A percentile compares a stretch with the other conserved stretches of the same genome.
Evolutionary conservation across 2,329 filamentous ascomycete genomes (phyloP).

Genomic region (Massarina eburnea): DNA sequence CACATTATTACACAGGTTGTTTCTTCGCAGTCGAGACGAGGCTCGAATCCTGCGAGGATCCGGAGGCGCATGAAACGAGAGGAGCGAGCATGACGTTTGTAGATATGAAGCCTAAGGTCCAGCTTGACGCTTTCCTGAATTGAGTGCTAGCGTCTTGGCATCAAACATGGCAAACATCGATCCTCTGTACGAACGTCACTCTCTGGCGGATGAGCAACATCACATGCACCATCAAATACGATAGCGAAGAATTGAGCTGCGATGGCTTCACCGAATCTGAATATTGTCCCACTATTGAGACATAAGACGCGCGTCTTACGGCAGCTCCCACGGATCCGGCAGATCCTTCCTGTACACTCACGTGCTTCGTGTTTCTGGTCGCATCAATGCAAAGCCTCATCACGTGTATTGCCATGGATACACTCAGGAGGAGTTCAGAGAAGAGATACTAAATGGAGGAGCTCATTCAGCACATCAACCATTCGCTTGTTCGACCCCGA

Average conservation of each 20-base stretch:
- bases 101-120: not conserved
- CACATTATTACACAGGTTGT: not conserved
- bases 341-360: conserved; percentile 26
- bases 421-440: not conserved
- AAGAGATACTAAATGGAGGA: conserved; percentile 1
- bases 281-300: conserved; percentile 11
- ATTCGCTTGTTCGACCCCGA: conserved; percentile 10
- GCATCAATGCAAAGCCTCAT: not conserved
- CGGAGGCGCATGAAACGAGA: conserved; percentile 1
- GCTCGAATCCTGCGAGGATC: not conserved
- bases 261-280: conserved; percentile 12
- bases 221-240: conserved; percentile 11
- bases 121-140: not conserved
- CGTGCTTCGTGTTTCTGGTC: conserved; percentile 33
- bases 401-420: not conserved
- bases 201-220: conserved; percentile 3
- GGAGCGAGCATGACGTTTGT: not conserved
- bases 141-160: conserved; percentile 6
- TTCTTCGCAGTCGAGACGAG: not conserved
- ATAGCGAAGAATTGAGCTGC: conserved; percentile 19
- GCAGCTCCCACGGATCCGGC: conserved; percentile 16
- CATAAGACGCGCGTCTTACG: conserved; percentile 6
- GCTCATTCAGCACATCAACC: conserved; percentile 21
- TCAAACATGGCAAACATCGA: conserved; percentile 7
- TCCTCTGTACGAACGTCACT: conserved; percentile 1